phyloP scores from a whole-genome alignment of 2,329 filamentous ascomycete species.

The Pestalotiopsis sp. region DNA sequence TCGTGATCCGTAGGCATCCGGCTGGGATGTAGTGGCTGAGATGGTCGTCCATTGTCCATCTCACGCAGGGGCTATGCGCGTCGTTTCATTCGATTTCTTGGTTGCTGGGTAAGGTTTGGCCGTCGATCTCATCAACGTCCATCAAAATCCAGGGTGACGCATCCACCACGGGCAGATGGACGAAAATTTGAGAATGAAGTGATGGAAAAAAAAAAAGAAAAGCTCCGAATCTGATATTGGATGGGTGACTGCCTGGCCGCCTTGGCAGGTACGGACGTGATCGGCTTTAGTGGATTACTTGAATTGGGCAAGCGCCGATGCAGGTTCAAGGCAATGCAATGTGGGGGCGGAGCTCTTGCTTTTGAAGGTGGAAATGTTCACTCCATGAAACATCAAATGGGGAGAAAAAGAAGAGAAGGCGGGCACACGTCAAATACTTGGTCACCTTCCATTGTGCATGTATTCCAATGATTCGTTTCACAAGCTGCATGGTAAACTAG shows the following conservation, averaged over 20 bases:
- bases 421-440: not conserved
- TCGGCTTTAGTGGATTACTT: not conserved
- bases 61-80: not conserved
- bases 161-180: not conserved
- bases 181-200: not conserved
- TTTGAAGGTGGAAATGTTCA: not conserved
- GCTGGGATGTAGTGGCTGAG: conserved; percentile 40
- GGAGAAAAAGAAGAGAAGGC: not conserved
- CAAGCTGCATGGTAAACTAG: no score
- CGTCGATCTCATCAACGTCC: not conserved
- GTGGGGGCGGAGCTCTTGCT: not conserved
- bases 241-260: conserved; percentile 12
- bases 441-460: no score
- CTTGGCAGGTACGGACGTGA: not conserved
- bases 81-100: not conserved
- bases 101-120: not conserved
- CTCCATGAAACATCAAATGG: not conserved
- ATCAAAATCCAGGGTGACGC: not conserved
- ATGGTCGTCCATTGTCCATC: conserved; percentile 15
- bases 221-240: not conserved
- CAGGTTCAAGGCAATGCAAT: not conserved
- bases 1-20: conserved; percentile 39
- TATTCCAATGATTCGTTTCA: no score
- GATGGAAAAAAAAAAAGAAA: not conserved
- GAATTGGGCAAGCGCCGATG: not conserved